Conservation (phyloP, 192 early-diverging fungal genomes). For the Cetraspora pellucida region DNA sequence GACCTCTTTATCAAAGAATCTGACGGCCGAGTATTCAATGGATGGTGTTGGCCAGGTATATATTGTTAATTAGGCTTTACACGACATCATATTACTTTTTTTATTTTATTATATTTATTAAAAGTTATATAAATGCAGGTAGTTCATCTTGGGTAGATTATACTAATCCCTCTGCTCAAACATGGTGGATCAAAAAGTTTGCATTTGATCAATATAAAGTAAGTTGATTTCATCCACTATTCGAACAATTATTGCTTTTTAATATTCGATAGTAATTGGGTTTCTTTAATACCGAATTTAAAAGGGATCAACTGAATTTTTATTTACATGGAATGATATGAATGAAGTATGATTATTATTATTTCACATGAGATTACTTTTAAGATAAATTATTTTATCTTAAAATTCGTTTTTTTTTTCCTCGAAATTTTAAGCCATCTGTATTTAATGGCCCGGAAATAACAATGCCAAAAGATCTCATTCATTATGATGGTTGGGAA, state of each 20-base stretch:
- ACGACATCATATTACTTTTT: too few relatives aligned
- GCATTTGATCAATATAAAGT: constrained; percentile 69
- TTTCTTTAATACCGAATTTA: not conserved
- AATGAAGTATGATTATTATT: constrained; percentile 67
- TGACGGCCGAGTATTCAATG: constrained; percentile 79
- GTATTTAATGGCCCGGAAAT: constrained; percentile 98
- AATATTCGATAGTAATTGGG: not conserved
- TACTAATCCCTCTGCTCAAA: constrained; percentile 71
- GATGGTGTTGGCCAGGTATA: constrained; percentile 95
- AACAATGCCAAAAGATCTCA: constrained; percentile 91
- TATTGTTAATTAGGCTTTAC: too few relatives aligned
- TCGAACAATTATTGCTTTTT: not conserved
- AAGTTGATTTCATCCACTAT: not conserved
- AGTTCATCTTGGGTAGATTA: constrained; percentile 93
- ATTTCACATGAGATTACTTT: not conserved
- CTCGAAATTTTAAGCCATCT: constrained; percentile 57
- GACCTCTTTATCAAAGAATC: constrained; percentile 80
- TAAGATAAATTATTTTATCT: constrained; percentile 18
- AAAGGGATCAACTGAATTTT: constrained; percentile 70
- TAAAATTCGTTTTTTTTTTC: too few relatives aligned
- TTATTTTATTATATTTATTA: too few relatives aligned
- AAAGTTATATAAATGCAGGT: constrained; percentile 16
- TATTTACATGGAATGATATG: constrained; percentile 99
- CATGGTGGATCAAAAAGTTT: constrained; percentile 84
- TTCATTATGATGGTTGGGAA: constrained; percentile 87